phyloP scores from a whole-genome alignment of 768 basidiomycete species.

The Mycena amicta region DNA sequence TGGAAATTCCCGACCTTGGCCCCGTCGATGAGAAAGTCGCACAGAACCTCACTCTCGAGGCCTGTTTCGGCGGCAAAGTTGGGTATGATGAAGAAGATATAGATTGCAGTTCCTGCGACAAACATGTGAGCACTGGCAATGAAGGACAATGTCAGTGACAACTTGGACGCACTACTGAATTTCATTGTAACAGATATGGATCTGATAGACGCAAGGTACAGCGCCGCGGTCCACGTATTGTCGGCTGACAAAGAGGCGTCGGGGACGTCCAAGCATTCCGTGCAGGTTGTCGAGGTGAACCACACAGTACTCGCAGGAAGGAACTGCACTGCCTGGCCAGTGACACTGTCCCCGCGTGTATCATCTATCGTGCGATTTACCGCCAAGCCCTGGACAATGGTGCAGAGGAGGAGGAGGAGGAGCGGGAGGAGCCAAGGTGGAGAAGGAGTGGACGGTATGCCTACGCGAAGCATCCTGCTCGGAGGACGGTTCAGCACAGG shows the following conservation, averaged over 20 bases:
- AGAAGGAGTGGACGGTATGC: conserved; percentile 14
- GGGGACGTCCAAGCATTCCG: conserved; percentile 13
- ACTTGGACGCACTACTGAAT: conserved; percentile 20
- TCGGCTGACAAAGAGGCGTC: conserved; percentile 6
- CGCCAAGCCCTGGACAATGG: not conserved
- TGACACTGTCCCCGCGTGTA: conserved; percentile 19
- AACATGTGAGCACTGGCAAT: not conserved
- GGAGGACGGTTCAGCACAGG: conserved; percentile 5
- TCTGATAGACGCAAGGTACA: conserved; percentile 11
- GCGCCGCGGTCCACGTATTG: conserved; percentile 21
- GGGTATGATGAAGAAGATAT: conserved; percentile 23
- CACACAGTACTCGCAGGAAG: conserved; percentile 11
- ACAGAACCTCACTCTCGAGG: conserved; percentile 5
- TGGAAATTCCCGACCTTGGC: conserved; percentile 14
- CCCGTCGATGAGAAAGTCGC: conserved; percentile 23
- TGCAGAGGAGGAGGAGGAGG: not conserved
- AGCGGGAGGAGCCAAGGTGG: not conserved
- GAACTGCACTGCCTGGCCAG: conserved; percentile 14
- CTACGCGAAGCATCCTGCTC: conserved; percentile 13
- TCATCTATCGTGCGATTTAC: conserved; percentile 28
- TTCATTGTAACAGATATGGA: conserved; percentile 15
- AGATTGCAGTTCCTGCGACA: conserved; percentile 19
- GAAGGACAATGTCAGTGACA: not conserved
- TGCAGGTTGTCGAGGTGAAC: conserved; percentile 18
- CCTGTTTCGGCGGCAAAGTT: conserved; percentile 16